A percentile compares a stretch with the other conserved stretches of the same genome.
Conservation (phyloP, 768 basidiomycete species). For the Pleurotus platypus region DNA sequence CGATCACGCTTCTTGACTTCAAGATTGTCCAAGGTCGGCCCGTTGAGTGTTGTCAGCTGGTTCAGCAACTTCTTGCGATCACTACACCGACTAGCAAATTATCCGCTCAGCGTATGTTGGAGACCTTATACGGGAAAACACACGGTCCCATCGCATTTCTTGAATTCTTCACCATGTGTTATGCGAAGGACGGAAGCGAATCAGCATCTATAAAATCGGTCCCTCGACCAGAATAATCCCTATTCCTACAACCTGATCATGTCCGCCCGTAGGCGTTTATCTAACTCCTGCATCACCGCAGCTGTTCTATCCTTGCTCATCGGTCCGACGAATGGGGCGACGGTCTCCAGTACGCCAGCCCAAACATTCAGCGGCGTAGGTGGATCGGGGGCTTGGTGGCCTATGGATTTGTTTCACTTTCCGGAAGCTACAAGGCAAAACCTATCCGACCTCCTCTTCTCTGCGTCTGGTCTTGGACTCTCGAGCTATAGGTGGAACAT, state of each 20-base stretch:
- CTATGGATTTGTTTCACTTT: conserved; percentile 36
- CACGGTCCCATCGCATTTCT: too few species aligned
- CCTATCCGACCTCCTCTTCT: conserved; percentile 36
- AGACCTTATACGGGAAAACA: too few species aligned
- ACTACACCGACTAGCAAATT: too few species aligned
- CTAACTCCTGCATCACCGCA: not conserved
- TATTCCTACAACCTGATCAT: not conserved
- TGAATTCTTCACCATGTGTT: too few species aligned
- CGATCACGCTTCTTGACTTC: too few species aligned
- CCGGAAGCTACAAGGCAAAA: conserved; percentile 36
- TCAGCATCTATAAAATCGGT: too few species aligned
- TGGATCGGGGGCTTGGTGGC: conserved; percentile 47
- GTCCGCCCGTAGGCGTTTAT: not conserved
- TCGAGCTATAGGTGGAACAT: conserved; percentile 41
- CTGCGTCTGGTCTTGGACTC: conserved; percentile 31
- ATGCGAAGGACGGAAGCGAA: not conserved
- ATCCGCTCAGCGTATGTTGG: too few species aligned
- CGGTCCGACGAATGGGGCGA: conserved; percentile 15
- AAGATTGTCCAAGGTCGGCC: too few species aligned
- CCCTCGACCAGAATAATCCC: too few species aligned
- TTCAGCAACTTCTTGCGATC: too few species aligned
- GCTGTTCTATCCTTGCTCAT: conserved; percentile 14
- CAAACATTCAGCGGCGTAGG: conserved; percentile 38
- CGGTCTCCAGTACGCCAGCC: conserved; percentile 24
- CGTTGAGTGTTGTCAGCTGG: too few species aligned